Base-by-base conservation (phyloP, 441 rosid species). In the Adansonia rubrostipa region DNA sequence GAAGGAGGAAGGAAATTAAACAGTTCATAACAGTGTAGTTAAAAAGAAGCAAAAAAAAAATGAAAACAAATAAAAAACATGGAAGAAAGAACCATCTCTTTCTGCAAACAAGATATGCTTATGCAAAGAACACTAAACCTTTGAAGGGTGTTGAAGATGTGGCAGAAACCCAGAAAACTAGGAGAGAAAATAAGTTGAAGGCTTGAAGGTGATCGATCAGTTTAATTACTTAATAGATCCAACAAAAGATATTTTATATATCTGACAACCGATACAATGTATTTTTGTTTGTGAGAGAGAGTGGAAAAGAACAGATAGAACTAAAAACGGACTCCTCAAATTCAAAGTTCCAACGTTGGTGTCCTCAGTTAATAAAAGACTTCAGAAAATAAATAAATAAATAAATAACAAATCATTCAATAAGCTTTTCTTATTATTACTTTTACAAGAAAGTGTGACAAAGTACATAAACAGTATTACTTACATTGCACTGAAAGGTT, bases 81-180 rank as follows among this genome's bases (percentile, higher is more conserved):
- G 64, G 40, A 17, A 65, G 13, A 40, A 72, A 72, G 64, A 72
- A 72, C 61, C 64, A 36, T 13, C 50, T n/a, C 24, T 57, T 60
- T 58, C 53, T 13, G 51, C 53, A 42, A 33, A 73, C 24, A 73
- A 11, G 20, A 67, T 8, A 65, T 44, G 33, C 51, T 66, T 42
- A 14, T 40, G 45, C 54, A 42, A 22, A 57, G 66, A 57, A 40
- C 19, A 36, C 44, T 2, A 75, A 67, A 72, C 74, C 74, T 81
- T 10, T 66, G 56, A 50, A 48, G 45, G 74, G 40, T 19, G 33
- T 5, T 63, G 67, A 63, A 14, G 2, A 9, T 28, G 9, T 8
- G 75, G 28, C 73, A 17, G 53, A 45, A 77, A 62, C 81, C 57
- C 14, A 19, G 65, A 48, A 75, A 74, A 1, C 19, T 73, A 44